Evolutionary conservation across 441 rosid genomes (phyloP), one percentile per base, ranked within the genome.

Genomic region (Metrosideros polymorpha): DNA sequence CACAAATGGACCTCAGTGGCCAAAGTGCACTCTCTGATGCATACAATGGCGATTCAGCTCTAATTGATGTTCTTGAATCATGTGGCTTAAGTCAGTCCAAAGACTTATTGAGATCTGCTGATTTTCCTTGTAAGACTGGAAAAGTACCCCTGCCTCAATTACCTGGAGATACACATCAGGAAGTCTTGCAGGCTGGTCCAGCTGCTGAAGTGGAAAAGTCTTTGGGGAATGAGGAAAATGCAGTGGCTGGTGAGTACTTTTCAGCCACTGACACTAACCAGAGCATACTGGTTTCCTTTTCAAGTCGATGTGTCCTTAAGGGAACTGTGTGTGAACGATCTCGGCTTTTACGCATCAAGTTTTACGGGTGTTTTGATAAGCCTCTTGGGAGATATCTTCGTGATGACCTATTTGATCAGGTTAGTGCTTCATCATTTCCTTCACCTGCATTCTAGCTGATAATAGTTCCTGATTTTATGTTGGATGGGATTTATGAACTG

Each of bases 351-450:
- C 96, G 99, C 85, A 95, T 97, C 86, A 97, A 96, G 91, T 97
- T 96, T 86, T 97, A 97, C 84, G 98, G 99, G 75, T 93, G 93
- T 82, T 97, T 93, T 92, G 99, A 97, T 91, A 97, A 94, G 90
- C 99, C 99, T 84, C 96, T 97, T 22, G 99, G 99, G 84, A 94
- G 93, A 91, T 96, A 95, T 88, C 92, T 97, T 82, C 92, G 90
- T 43, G 96, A 93, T 91, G 96, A 96, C 86, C 93, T 97, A 83
- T 97, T 97, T 87, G 90, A 96, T 90, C 94, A 94, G 97, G 99
- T 95, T 85, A 85, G 84, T 89, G 15, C 85, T 85, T 84, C 55
- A 10, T 17, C 51, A n/a, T 86, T 54, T 79, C 35, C 14, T 55
- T 51, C 59, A 9, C 57, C n/a, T 61, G 27, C 50, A 30, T 55